These are phyloP conservation scores for Neofusicoccum ribis DNA, from an alignment of 2,329 filamentous ascomycete genomes.

Conservation along the genomic window DNA sequence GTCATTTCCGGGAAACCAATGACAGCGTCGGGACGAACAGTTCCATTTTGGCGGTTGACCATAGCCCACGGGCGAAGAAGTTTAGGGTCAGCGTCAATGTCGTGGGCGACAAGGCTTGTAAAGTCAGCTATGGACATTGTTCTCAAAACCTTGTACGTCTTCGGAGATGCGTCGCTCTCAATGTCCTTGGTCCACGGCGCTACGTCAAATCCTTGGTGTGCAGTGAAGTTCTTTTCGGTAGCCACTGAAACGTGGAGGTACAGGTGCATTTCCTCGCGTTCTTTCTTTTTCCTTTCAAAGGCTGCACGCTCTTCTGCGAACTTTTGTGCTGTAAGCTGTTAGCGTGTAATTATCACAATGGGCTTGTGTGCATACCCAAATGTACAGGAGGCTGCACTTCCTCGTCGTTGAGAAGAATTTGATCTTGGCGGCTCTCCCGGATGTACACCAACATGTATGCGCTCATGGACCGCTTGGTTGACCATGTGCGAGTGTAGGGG, in stretches of 20 bases:
- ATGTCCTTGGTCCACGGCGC: constrained; percentile 59
- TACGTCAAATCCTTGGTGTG: constrained; percentile 83
- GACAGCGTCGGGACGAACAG: constrained; percentile 84
- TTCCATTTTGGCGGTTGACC: constrained; percentile 98
- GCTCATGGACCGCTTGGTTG: constrained; percentile 72
- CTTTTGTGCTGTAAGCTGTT: constrained; percentile 57
- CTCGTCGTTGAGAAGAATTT: constrained; percentile 75
- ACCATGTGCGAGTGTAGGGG: constrained; percentile 64
- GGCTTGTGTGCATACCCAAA: constrained; percentile 60
- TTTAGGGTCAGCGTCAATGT: constrained; percentile 67
- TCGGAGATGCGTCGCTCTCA: constrained; percentile 69
- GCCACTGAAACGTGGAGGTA: constrained; percentile 85
- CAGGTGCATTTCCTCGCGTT: constrained; percentile 90
- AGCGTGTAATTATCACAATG: constrained; percentile 20
- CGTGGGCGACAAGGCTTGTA: constrained; percentile 66
- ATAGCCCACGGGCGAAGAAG: constrained; percentile 88
- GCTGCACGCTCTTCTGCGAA: constrained; percentile 80
- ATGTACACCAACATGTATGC: constrained; percentile 99
- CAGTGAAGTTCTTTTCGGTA: constrained; percentile 76
- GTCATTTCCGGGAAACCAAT: constrained; percentile 74
- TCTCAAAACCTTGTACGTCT: constrained; percentile 70
- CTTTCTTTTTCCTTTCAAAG: constrained; percentile 75
- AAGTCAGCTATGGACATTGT: constrained; percentile 77
- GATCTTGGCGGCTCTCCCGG: constrained; percentile 79
- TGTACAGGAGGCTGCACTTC: constrained; percentile 78